Evolutionary conservation across 73 alveolate species (phyloP).

Genomic region (Tetrahymena thermophila): DNA sequence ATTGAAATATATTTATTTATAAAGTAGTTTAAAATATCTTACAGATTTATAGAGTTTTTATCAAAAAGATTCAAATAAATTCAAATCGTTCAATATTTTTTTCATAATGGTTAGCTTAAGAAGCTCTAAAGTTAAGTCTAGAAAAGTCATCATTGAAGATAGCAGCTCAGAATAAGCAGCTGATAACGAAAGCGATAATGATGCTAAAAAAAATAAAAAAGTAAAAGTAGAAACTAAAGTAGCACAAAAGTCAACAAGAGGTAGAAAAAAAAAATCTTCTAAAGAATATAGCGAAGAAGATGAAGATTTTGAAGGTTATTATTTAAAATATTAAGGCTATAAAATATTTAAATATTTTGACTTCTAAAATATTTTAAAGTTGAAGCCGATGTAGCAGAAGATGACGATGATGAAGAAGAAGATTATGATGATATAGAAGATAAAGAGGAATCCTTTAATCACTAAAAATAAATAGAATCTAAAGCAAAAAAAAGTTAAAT

Average conservation of each 20-base stretch:
- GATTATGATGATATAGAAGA: neutral
- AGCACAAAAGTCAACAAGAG: neutral
- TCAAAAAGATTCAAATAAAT: too few relatives aligned
- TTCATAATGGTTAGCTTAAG: neutral
- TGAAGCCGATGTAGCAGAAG: neutral
- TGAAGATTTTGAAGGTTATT: neutral
- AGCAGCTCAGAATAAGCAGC: neutral
- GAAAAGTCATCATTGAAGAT: neutral
- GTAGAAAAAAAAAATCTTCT: neutral
- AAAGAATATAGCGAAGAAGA: neutral
- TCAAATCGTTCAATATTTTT: too few relatives aligned
- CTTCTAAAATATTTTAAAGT: neutral
- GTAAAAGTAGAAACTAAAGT: neutral
- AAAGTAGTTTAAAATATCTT: neutral
- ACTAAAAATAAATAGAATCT: neutral
- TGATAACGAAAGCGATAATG: neutral
- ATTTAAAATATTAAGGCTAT: neutral
- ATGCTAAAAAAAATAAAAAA: neutral
- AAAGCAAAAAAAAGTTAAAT: neutral
- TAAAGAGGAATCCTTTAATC: neutral
- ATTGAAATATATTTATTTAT: too few relatives aligned
- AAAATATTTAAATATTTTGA: too few relatives aligned
- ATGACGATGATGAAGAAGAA: neutral
- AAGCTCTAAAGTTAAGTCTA: neutral
- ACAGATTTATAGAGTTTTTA: neutral